Evolutionary conservation across 2,329 filamentous ascomycete genomes (phyloP), one percentile per base, ranked within the genome.

Genomic region (Pseudogymnoascus sp.): DNA sequence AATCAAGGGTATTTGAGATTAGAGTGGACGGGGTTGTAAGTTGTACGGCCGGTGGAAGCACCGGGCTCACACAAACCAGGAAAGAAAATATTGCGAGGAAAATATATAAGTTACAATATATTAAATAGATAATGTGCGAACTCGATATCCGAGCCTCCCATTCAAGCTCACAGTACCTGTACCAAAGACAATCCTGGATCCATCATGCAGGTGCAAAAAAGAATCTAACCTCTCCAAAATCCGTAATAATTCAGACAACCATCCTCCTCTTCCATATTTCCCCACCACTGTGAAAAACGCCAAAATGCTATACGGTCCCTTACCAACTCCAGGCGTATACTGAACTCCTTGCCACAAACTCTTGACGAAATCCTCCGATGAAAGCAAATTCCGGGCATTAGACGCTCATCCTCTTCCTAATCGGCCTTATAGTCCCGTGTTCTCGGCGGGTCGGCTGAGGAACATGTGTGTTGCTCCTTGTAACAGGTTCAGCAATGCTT

Each of bases 381-480:
- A 2, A 33, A 30, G n/a, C 8, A 55, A 19, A 55, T 19, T 12
- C 8, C 25, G 49, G 49, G 49, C 22, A 33, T 55, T 19, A 55
- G 25, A 55, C 28, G 28, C 49, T 55, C 49, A 55, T 55, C 49
- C 49, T 30, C 16, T 55, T 55, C 4, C 4, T 55, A 3, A 55
- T 7, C 49, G 49, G 49, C 11, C 49, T 55, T 33, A 12, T 3
- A 55, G 49, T 33, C 14, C 49, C 49, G 25, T 55, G 49, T 14
- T 55, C 49, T 19, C 8, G 49, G n/a, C 49, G 49, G 49, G 25
- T 33, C 9, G 49, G 49, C 28, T 22, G 49, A n/a, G 49, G 49
- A 55, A 55, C 49, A 55, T 55, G 49, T 55, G 49, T 55, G 49
- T 8, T 33, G 25, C 49, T 55, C 49, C 49, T 55, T 55, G 49